These are phyloP conservation scores for Funneliformis caledonium DNA, from an alignment of 371 early-diverging fungal genomes.

Conservation along the genomic window DNA sequence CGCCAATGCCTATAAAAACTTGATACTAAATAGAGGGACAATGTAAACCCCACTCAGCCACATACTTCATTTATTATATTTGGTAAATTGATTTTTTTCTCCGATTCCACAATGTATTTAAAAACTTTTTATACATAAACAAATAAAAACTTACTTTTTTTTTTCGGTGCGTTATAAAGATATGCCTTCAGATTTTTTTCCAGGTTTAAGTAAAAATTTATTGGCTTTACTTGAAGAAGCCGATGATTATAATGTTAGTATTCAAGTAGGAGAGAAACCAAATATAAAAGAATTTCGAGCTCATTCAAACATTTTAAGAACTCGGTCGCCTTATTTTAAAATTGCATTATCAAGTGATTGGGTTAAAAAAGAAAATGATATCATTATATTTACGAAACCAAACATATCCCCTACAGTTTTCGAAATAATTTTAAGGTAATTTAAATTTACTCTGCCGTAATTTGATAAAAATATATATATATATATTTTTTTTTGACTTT, in stretches of 20 bases:
- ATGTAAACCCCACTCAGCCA: too few species aligned
- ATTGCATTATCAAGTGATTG: conserved; percentile 2
- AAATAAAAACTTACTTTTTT: too few species aligned
- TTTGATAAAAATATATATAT: not conserved
- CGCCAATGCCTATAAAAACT: too few species aligned
- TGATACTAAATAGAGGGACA: too few species aligned
- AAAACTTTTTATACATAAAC: too few species aligned
- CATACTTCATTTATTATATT: too few species aligned
- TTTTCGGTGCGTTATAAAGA: too few species aligned
- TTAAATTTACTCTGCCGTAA: not conserved
- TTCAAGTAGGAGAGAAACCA: conserved; percentile 16
- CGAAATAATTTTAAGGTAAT: not conserved
- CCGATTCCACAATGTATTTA: too few species aligned
- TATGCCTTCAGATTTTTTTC: not conserved
- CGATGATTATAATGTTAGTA: conserved; percentile 10
- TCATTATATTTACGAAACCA: not conserved
- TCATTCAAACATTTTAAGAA: conserved; percentile 11
- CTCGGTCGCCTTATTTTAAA: conserved; percentile 14
- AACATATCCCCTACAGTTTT: not conserved
- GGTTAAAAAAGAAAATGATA: not conserved
- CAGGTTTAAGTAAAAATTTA: not conserved
- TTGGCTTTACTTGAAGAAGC: not conserved
- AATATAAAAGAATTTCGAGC: not conserved
- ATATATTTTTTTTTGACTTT: not conserved
- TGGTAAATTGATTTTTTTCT: too few species aligned